Evolutionary conservation across 106 monocot genomes (phyloP).

Genomic region (Allium fistulosum): DNA sequence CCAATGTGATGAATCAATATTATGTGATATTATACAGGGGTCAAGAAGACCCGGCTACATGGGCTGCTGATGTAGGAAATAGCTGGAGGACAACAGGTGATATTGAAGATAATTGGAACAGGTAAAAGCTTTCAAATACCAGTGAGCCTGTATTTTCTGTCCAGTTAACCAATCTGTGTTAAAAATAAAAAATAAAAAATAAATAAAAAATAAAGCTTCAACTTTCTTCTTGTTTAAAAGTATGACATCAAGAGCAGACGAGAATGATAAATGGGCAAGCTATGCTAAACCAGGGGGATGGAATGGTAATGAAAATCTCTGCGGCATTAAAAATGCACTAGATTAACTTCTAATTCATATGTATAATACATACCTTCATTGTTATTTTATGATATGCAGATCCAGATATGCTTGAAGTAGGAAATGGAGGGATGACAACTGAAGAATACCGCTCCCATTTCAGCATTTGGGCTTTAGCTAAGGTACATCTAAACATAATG

Average conservation of each 20-base stretch:
- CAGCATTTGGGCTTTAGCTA: constrained; percentile 88
- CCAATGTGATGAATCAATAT: too few species aligned
- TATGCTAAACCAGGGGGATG: constrained; percentile 84
- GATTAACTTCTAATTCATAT: too few species aligned
- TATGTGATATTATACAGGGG: constrained; percentile 41
- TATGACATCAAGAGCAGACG: constrained; percentile 65
- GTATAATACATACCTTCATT: too few species aligned
- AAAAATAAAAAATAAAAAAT: neutral
- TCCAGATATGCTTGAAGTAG: constrained; percentile 93
- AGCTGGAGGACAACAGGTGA: constrained; percentile 98
- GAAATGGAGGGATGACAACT: constrained; percentile 79
- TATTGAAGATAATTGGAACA: constrained; percentile 78
- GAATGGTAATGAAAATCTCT: constrained; percentile 42
- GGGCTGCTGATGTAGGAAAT: constrained; percentile 64
- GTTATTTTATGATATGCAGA: constrained; percentile 28
- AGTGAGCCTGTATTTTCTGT: neutral
- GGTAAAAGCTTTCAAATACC: constrained; percentile 19
- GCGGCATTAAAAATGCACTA: too few species aligned
- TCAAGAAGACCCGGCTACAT: constrained; percentile 67
- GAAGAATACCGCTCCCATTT: constrained; percentile 87
- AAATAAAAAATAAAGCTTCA: neutral
- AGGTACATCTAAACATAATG: constrained; percentile 25
- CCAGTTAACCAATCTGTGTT: neutral
- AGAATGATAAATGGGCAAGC: constrained; percentile 72
- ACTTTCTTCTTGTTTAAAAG: constrained; percentile 21